Percentiles rank a stretch among this genome's conserved stretches.
phyloP scores from a whole-genome alignment of 1,284 basidiomycete genomes.

The Apiotrichum porosum region DNA sequence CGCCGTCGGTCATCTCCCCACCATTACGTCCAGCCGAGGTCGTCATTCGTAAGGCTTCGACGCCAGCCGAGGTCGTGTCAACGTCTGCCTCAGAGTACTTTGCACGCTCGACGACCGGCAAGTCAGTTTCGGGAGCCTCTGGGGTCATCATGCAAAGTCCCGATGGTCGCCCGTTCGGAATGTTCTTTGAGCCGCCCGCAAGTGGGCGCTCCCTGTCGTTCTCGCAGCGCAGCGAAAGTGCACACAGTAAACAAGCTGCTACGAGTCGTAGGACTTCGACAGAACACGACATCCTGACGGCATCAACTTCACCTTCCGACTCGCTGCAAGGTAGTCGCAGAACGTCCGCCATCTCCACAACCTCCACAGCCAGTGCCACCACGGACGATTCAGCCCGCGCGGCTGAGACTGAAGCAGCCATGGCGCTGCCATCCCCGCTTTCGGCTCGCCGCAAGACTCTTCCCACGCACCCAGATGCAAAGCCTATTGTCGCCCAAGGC shows the following conservation, averaged over 20 bases:
- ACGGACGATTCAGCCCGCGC: conserved; percentile 3
- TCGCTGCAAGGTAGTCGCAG: conserved; percentile 23
- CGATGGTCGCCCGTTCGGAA: conserved; percentile 86
- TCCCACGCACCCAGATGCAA: conserved; percentile 19
- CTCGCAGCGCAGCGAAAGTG: not conserved
- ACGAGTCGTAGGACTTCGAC: conserved; percentile 25
- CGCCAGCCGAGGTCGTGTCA: conserved; percentile 34
- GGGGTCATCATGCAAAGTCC: conserved; percentile 88
- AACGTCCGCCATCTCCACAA: conserved; percentile 21
- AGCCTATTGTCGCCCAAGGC: conserved; percentile 34
- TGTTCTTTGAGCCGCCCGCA: conserved; percentile 79
- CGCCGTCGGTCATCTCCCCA: conserved; percentile 21
- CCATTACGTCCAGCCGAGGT: too few species aligned
- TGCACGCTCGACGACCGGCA: conserved; percentile 62
- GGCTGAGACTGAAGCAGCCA: not conserved
- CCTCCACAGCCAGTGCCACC: conserved; percentile 1
- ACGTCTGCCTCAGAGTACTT: conserved; percentile 85
- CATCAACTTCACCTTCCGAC: conserved; percentile 8
- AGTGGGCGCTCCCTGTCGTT: conserved; percentile 12
- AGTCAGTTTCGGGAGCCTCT: conserved; percentile 71
- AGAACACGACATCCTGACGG: conserved; percentile 8
- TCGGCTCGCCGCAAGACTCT: conserved; percentile 26
- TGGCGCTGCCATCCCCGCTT: not conserved
- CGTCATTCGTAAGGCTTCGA: conserved; percentile 23
- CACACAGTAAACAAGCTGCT: too few species aligned